phyloP scores from a whole-genome alignment of 441 rosid genomes.

The Gossypium trilobum region DNA sequence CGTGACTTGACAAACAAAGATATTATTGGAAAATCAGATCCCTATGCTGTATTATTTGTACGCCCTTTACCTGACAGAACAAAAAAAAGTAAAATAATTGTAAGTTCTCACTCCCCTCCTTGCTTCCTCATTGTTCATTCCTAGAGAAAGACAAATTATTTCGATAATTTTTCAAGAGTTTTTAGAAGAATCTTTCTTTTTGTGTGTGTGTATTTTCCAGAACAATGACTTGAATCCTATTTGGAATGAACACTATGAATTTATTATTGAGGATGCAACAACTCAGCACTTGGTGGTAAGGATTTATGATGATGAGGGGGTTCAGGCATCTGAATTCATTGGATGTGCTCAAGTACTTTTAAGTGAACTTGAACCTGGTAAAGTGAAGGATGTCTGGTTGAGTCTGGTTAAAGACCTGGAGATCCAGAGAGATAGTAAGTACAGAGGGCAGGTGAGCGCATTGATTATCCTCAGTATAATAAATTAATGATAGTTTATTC shows the following conservation, averaged over 20 bases:
- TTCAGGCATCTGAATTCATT: constrained; percentile 72
- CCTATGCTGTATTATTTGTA: constrained; percentile 59
- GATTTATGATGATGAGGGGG: constrained; percentile 79
- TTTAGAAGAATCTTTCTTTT: not conserved
- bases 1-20: constrained; percentile 74
- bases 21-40: constrained; percentile 92
- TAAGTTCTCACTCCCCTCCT: constrained; percentile 26
- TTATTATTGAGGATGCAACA: constrained; percentile 72
- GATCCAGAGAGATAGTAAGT: constrained; percentile 76
- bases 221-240: constrained; percentile 82
- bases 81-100: constrained; percentile 71
- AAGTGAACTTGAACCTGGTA: constrained; percentile 75
- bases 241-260: constrained; percentile 93
- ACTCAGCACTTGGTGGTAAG: constrained; percentile 74
- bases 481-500: not conserved
- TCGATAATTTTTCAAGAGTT: not conserved
- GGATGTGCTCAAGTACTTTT: constrained; percentile 66
- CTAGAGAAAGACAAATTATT: not conserved
- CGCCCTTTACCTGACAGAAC: constrained; percentile 76
- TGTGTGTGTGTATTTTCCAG: constrained; percentile 22
- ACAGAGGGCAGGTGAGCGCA: constrained; percentile 73
- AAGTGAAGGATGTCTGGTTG: constrained; percentile 91
- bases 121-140: not conserved
- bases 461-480: not conserved
- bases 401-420: constrained; percentile 86